These are phyloP conservation scores for Diaporthe ilicicola DNA, from an alignment of 2,329 filamentous ascomycete genomes.

Conservation along the genomic window DNA sequence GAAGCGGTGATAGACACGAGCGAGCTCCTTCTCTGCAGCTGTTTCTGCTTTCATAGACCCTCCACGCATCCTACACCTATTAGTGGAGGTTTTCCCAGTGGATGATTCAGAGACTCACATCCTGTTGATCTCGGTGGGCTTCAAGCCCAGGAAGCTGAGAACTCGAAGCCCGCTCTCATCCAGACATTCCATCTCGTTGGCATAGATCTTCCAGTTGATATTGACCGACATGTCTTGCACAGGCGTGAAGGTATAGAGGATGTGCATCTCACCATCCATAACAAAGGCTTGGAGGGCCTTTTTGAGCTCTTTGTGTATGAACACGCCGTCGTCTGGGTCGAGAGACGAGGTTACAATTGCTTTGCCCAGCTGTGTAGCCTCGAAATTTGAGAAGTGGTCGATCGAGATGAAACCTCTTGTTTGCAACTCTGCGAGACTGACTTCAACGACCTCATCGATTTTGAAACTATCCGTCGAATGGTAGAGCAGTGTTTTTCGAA, in stretches of 20 bases:
- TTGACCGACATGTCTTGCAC: slow-evolving; percentile 64
- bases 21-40: slow-evolving; percentile 65
- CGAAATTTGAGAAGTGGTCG: slow-evolving; percentile 60
- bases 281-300: slow-evolving; percentile 77
- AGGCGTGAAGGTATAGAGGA: slow-evolving; percentile 80
- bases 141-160: slow-evolving; percentile 73
- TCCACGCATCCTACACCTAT: slow-evolving; percentile 66
- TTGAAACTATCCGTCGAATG: slow-evolving; percentile 60
- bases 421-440: slow-evolving; percentile 66
- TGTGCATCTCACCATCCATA: slow-evolving; percentile 83
- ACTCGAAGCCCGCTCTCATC: slow-evolving; percentile 78
- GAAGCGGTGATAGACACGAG: slow-evolving; percentile 74
- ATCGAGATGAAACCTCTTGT: slow-evolving; percentile 62
- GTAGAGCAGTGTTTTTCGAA: slow-evolving; percentile 72
- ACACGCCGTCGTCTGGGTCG: slow-evolving; percentile 78
- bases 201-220: slow-evolving; percentile 78
- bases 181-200: slow-evolving; percentile 73
- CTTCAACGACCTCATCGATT: slow-evolving; percentile 63
- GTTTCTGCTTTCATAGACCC: slow-evolving; percentile 70
- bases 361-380: slow-evolving; percentile 71
- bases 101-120: slow-evolving; percentile 57
- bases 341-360: slow-evolving; percentile 78
- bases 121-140: slow-evolving; percentile 71
- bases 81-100: slow-evolving; percentile 32
- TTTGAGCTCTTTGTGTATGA: slow-evolving; percentile 74